A percentile compares a stretch with the other conserved stretches of the same genome.
Evolutionary conservation across 805 yeast species (phyloP).

Genomic region (Yarrowia sp.): DNA sequence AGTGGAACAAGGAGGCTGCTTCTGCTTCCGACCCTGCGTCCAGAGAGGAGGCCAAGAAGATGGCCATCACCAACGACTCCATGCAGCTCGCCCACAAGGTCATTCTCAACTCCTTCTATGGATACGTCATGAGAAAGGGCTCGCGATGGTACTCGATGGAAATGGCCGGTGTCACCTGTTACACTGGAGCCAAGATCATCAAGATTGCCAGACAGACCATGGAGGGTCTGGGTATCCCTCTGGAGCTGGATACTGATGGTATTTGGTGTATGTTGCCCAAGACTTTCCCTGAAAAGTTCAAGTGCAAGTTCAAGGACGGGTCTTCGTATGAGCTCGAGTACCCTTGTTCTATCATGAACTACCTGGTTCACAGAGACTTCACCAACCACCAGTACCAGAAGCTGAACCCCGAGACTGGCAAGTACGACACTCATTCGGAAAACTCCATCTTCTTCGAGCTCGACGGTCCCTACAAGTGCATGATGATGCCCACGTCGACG

Average conservation of each 20-base stretch:
- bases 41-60: constrained; percentile 89
- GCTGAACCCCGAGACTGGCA: constrained; percentile 69
- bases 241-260: constrained; percentile 98
- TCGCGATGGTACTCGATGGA: constrained; percentile 99
- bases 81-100: constrained; percentile 96
- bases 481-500: constrained; percentile 95
- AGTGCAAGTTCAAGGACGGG: constrained; percentile 75
- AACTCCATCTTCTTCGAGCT: constrained; percentile 97
- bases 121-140: constrained; percentile 98
- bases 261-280: constrained; percentile 98
- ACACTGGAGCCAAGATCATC: constrained; percentile 97
- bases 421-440: constrained; percentile 81
- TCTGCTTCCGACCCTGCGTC: constrained; percentile 63
- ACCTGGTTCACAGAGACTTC: constrained; percentile 85
- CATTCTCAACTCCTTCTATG: constrained; percentile 94
- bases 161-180: constrained; percentile 99
- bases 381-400: constrained; percentile 96
- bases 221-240: constrained; percentile 91
- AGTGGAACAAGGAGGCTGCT: constrained; percentile 84
- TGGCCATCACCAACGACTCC: constrained; percentile 93
- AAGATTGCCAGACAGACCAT: constrained; percentile 95
- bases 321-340: constrained; percentile 79
- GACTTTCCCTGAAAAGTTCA: constrained; percentile 89
- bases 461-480: constrained; percentile 98
- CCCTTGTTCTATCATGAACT: constrained; percentile 96